phyloP scores from a whole-genome alignment of 2,329 filamentous ascomycete species.

The Aaosphaeria arxii region DNA sequence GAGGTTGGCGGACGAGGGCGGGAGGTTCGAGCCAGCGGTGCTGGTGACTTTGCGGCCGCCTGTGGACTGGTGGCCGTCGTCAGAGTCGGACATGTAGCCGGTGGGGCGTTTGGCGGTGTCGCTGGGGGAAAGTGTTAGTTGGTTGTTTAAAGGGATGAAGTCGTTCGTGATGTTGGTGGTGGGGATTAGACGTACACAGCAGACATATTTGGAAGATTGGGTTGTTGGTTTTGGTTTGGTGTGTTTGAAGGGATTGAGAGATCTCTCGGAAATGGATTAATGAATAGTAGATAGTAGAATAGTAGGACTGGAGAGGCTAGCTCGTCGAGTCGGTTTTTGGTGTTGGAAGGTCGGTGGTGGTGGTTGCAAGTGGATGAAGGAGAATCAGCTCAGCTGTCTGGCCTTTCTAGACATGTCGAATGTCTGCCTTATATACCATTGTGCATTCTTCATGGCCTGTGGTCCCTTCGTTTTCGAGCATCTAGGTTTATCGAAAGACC shows the following conservation, averaged over 20 bases:
- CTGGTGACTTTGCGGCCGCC: conserved; percentile 32
- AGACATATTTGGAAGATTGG: conserved; percentile 16
- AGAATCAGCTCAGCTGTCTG: conserved; percentile 27
- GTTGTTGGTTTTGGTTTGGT: neutral
- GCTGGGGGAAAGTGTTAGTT: conserved; percentile 12
- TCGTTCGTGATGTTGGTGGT: neutral
- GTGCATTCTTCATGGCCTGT: too few relatives aligned
- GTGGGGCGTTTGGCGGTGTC: conserved; percentile 25
- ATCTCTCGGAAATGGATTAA: neutral
- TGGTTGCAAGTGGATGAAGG: conserved; percentile 6
- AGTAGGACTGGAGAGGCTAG: neutral
- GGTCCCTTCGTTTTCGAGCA: too few relatives aligned
- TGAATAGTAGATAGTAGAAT: neutral
- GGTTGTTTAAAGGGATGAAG: neutral
- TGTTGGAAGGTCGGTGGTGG: conserved; percentile 5
- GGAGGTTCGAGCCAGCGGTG: conserved; percentile 21
- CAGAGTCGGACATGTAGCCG: conserved; percentile 36
- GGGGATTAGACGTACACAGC: conserved; percentile 19
- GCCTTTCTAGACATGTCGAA: conserved; percentile 6
- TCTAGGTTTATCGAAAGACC: too few relatives aligned
- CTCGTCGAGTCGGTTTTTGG: conserved; percentile 2
- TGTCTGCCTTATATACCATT: conserved; percentile 25
- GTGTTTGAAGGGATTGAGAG: too few relatives aligned
- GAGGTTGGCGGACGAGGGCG: conserved; percentile 39
- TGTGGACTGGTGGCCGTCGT: conserved; percentile 38